phyloP scores from a whole-genome alignment of 78 protist species.

The Thecamonas trahens region DNA sequence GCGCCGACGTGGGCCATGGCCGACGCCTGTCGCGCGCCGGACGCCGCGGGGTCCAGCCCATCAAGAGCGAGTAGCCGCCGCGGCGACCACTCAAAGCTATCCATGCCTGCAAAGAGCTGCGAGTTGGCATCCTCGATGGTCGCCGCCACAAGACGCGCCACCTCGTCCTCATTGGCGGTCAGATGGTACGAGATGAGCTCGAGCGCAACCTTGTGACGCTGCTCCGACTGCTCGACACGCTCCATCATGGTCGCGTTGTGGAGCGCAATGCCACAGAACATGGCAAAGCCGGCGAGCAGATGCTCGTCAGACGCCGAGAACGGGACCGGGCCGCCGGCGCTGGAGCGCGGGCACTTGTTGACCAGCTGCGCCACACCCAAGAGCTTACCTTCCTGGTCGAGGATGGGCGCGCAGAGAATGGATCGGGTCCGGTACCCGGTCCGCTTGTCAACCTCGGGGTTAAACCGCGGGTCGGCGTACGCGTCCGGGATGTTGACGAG shows the following conservation, averaged over 20 bases:
- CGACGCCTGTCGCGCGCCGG: too few relatives aligned
- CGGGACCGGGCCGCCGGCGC: neutral
- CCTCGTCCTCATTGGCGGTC: neutral
- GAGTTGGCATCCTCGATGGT: neutral
- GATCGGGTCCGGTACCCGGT: neutral
- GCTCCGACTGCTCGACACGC: neutral
- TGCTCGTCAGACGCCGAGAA: neutral
- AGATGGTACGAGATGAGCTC: neutral
- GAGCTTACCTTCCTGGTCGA: neutral
- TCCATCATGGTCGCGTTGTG: neutral
- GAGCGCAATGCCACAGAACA: neutral
- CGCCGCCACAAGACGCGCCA: neutral
- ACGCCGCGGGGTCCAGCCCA: neutral
- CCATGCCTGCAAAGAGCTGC: neutral
- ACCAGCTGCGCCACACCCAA: neutral
- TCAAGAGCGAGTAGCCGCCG: neutral
- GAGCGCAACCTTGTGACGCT: neutral
- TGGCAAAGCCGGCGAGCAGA: neutral
- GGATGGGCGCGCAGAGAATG: neutral
- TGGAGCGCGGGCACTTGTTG: conserved; percentile 9
- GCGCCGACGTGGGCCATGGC: neutral
- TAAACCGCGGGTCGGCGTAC: conserved; percentile 20
- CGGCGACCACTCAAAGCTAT: neutral
- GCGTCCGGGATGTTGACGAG: conserved; percentile 18
- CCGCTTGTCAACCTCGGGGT: conserved; percentile 1